Evolutionary conservation across 768 basidiomycete genomes (phyloP), one percentile per base, ranked within the genome.

Genomic region (Boletellus ananiceps): DNA sequence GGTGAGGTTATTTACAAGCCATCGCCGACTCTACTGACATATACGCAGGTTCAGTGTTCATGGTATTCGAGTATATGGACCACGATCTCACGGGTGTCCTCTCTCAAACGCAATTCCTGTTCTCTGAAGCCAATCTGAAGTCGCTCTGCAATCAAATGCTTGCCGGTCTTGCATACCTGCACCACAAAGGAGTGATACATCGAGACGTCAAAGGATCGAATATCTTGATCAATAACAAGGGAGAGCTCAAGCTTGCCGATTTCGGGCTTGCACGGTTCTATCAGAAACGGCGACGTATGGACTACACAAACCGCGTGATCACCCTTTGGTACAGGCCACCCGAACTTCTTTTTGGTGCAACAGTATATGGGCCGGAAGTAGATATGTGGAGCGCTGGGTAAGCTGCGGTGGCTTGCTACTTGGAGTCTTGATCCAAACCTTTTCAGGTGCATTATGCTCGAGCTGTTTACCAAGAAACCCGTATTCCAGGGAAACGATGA

Each of bases 341-440:
- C 9, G 96, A 99, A 62, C 75, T 99, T 18, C 71, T 99, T 35
- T 85, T 97, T 59, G 96, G 96, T 25, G 90, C 93, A 27, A 99
- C 96, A 0, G 82, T 93, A 12, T 99, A 99, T 70, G 94, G 93
- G 2, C 86, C 93, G 5, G 94, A 95, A 62, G 95, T 99, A 19
- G 96, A 99, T 62, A 96, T 98, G 86, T 99, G 96, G 96, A 95
- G 93, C 66, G 96, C 96, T 36, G 96, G 96, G 93, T 95, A 70
- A 51, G 55, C 29, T 35, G 12, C 32, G 33, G 31, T 43, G 23
- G 39, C 13, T 38, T 8, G 2, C n/a, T 39, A 18, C 9, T 40
- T 16, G 25, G 25, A 13, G 18, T 21, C 1, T 23, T 25, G n/a
- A 9, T 33, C 27, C 33, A 35, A n/a, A 40, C 4, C 1, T 41